Evolutionary conservation across 495 filamentous ascomycete species (phyloP).

Genomic region (Xylaria scruposa): DNA sequence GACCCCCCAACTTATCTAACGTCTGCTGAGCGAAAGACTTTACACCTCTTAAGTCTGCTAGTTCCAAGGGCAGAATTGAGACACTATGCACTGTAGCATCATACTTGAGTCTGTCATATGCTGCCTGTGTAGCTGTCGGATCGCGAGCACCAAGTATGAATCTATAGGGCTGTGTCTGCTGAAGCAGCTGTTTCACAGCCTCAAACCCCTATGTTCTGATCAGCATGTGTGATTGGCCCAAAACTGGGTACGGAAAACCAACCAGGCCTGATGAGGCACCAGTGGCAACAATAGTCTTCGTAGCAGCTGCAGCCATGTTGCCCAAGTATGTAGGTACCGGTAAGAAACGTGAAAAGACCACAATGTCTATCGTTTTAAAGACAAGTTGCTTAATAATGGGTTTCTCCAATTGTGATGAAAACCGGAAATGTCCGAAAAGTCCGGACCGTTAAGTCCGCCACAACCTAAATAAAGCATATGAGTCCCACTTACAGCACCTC

Average conservation of each 20-base stretch:
- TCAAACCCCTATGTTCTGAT: neutral
- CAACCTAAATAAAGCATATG: neutral
- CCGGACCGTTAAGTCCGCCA: neutral
- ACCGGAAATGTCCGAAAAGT: neutral
- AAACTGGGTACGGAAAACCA: neutral
- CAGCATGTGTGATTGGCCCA: neutral
- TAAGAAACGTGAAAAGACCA: neutral
- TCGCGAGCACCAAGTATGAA: conserved; percentile 1
- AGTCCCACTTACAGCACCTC: neutral
- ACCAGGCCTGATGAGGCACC: conserved; percentile 3
- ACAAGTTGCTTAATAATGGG: neutral
- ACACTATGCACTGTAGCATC: neutral
- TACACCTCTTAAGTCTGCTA: neutral
- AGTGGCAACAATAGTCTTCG: neutral
- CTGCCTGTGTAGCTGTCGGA: neutral
- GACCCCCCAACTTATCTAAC: neutral
- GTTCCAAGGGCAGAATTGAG: neutral
- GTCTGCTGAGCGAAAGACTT: conserved; percentile 10
- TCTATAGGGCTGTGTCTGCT: neutral
- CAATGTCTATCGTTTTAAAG: neutral
- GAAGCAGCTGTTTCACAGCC: neutral
- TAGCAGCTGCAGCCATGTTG: neutral
- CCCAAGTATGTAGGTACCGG: neutral
- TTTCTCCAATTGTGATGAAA: neutral
- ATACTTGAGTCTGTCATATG: neutral